Evolutionary conservation across 2,329 filamentous ascomycete species (phyloP), one percentile per base, ranked within the genome.

Genomic region (Trichophyton equinum): DNA sequence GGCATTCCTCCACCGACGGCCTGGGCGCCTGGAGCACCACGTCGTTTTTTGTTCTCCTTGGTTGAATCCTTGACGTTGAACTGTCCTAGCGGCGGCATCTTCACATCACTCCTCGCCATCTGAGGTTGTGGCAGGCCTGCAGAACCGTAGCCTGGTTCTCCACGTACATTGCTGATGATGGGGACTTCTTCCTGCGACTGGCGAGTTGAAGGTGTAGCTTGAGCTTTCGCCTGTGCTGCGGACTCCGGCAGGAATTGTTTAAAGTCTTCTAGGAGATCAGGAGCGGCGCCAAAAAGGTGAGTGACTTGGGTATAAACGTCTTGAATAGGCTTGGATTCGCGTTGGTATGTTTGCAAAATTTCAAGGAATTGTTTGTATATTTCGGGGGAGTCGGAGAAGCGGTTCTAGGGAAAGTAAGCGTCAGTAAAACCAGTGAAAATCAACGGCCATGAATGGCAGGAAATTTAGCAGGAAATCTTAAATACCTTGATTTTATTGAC

Each of bases 311-410:
- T 88, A 73, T 99, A 99, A 2, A 99, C 94, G 74, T 99, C 94
- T 72, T 96, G 91, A 42, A 99, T 99, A 0, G 94, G 95, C 71
- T 97, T 97, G 59, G 94, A 95, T 73, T 99, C 94, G 61, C 94
- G 85, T 74, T 99, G 94, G 69, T 99, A 99, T 1, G 94, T 99
- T 75, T 99, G 94, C 53, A 99, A 78, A 57, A 99, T 99, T 73
- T 99, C 94, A 33, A 99, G 81, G 71, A 99, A 99, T 71, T 99
- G 92, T 74, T 99, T 99, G 78, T 99, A 99, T 64, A 99, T 97
- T 72, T 99, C 94, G 5, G 94, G 94, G 65, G 95, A 91, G 69
- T 91, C 87, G 68, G 95, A 87, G 75, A 97, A 99, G 51, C 94
- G 92, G 72, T 97, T 99, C 90, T 96, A 64, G 6, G 13, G 40